These are phyloP conservation scores for Vanderwaltozyma tropicalis DNA, from an alignment of 805 yeast genomes.

Conservation along the genomic window DNA sequence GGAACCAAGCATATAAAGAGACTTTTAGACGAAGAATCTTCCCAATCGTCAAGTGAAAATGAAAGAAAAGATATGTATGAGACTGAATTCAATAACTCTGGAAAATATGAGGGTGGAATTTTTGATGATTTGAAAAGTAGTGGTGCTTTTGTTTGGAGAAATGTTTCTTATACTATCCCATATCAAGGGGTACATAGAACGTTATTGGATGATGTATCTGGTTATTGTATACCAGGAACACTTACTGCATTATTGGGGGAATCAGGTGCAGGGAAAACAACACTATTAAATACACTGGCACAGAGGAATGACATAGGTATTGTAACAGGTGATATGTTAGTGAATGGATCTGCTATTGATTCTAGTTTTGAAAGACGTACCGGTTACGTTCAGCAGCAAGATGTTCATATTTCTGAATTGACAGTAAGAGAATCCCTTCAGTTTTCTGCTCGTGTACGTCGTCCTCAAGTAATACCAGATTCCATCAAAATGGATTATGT, in stretches of 20 bases:
- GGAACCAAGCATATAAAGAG: constrained; percentile 30
- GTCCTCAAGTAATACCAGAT: constrained; percentile 38
- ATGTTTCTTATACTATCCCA: constrained; percentile 55
- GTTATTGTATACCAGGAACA: constrained; percentile 70
- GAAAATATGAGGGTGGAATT: constrained; percentile 2
- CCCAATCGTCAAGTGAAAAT: constrained; percentile 6
- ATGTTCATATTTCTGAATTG: constrained; percentile 49
- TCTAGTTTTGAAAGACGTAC: constrained; percentile 43
- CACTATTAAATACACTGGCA: constrained; percentile 54
- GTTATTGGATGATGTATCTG: constrained; percentile 51
- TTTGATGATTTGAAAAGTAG: constrained; percentile 22
- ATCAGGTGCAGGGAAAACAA: constrained; percentile 71
- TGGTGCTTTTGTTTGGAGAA: constrained; percentile 60
- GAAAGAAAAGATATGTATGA: constrained; percentile 8
- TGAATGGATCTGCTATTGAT: constrained; percentile 45
- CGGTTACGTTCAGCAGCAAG: constrained; percentile 68
- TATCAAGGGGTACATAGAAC: constrained; percentile 46
- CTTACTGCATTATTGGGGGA: constrained; percentile 66
- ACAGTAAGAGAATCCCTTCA: constrained; percentile 63
- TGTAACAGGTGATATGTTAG: constrained; percentile 50
- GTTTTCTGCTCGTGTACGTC: constrained; percentile 56
- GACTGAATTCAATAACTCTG: background rate
- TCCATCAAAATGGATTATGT: constrained; percentile 52
- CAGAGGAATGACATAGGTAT: constrained; percentile 52
- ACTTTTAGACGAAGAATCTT: constrained; percentile 12